Evolutionary conservation across 2,329 filamentous ascomycete genomes (phyloP).

Genomic region (Trichoderma citrinoviride): DNA sequence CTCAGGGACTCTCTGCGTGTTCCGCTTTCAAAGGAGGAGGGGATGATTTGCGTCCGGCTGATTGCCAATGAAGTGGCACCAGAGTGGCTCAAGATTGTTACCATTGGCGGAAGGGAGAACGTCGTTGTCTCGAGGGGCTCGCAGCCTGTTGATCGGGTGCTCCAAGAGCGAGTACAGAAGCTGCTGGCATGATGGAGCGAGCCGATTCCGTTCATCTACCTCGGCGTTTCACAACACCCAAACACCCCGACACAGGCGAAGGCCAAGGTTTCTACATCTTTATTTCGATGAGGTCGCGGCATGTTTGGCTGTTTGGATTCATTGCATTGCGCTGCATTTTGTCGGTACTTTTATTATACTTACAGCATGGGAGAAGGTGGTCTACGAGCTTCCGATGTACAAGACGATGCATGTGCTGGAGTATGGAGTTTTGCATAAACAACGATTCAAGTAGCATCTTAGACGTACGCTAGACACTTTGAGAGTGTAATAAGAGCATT

Average conservation of each 20-base stretch:
- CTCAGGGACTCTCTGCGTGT: conserved; percentile 64
- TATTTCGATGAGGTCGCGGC: background rate
- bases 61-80: conserved; percentile 56
- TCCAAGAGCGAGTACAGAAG: conserved; percentile 40
- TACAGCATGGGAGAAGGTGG: background rate
- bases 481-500: background rate
- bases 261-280: background rate
- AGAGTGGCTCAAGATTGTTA: conserved; percentile 54
- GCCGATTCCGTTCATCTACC: background rate
- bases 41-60: conserved; percentile 47
- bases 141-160: conserved; percentile 40
- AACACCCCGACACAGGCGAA: background rate
- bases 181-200: conserved; percentile 23
- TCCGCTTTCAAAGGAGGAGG: conserved; percentile 54
- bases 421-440: conserved; percentile 6
- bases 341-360: background rate
- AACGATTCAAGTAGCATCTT: background rate
- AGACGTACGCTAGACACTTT: background rate
- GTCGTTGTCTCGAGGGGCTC: conserved; percentile 51
- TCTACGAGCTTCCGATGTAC: conserved; percentile 5
- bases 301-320: background rate
- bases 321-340: conserved; percentile 21
- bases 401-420: conserved; percentile 4
- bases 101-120: conserved; percentile 53
- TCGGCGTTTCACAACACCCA: background rate